phyloP scores from a whole-genome alignment of 805 yeast species.

The Starmerella davenportii region DNA sequence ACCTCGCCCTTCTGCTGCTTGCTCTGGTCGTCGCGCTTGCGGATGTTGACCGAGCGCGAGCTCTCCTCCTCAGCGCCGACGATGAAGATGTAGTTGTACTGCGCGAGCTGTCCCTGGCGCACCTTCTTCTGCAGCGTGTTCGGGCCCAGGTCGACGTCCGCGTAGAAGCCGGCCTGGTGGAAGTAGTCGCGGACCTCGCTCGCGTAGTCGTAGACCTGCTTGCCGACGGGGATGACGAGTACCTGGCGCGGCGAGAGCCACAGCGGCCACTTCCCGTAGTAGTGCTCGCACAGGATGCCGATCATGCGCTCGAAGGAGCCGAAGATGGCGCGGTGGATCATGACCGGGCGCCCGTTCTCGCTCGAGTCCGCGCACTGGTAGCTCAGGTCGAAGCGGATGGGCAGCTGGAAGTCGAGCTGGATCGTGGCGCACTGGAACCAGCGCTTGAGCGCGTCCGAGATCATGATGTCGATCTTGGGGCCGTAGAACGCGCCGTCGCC shows the following conservation, averaged over 20 bases:
- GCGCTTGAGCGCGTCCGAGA: conserved; percentile 83
- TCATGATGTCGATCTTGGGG: conserved; percentile 92
- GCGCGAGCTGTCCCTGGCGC: conserved; percentile 85
- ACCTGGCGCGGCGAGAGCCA: conserved; percentile 99
- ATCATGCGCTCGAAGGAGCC: conserved; percentile 99
- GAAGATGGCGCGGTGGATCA: conserved; percentile 97
- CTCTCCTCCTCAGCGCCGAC: conserved; percentile 91
- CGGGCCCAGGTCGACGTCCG: conserved; percentile 85
- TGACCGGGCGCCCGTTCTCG: conserved; percentile 61
- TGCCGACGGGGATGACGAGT: conserved; percentile 91
- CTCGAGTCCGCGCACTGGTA: conserved; percentile 35
- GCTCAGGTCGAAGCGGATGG: conserved; percentile 78
- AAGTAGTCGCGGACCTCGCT: conserved; percentile 54
- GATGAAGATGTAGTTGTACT: conserved; percentile 87
- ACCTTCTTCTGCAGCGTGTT: conserved; percentile 97
- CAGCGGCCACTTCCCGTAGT: conserved; percentile 98
- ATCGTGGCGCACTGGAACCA: conserved; percentile 99
- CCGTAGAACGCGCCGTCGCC: conserved; percentile 98
- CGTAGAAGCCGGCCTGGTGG: conserved; percentile 54
- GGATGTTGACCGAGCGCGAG: conserved; percentile 68
- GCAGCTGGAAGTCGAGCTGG: conserved; percentile 96
- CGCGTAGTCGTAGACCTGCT: conserved; percentile 80
- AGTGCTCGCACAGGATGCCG: conserved; percentile 94
- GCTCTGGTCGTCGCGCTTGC: conserved; percentile 88
- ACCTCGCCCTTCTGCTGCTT: conserved; percentile 81